A percentile compares a stretch with the other conserved stretches of the same genome.
phyloP scores from a whole-genome alignment of 2,329 filamentous ascomycete genomes.

The Aureobasidium subglaciale region DNA sequence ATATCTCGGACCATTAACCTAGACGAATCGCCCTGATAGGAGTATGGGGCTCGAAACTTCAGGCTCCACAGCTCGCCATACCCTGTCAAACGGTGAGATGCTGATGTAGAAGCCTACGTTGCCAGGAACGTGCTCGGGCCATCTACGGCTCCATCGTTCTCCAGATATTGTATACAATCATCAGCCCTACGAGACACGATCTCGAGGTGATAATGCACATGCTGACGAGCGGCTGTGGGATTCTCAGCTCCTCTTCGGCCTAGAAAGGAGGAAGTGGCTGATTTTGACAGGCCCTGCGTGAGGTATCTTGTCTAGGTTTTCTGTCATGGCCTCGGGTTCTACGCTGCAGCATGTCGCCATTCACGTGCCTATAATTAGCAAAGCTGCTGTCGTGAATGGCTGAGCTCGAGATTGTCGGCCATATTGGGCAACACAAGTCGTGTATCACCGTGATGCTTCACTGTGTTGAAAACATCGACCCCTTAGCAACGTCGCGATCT shows the following conservation, averaged over 20 bases:
- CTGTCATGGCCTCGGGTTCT: not conserved
- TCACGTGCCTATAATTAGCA: too few relatives aligned
- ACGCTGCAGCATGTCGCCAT: too few relatives aligned
- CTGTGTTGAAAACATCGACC: too few relatives aligned
- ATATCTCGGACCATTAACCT: slow-evolving; percentile 1
- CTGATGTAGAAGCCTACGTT: not conserved
- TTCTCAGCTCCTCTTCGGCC: not conserved
- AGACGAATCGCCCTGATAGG: not conserved
- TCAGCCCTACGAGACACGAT: not conserved
- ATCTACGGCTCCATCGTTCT: not conserved
- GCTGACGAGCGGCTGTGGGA: not conserved
- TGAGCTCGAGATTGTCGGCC: too few relatives aligned
- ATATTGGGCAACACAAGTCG: too few relatives aligned
- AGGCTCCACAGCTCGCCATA: not conserved
- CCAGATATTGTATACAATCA: not conserved
- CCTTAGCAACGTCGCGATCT: too few relatives aligned
- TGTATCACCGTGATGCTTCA: too few relatives aligned
- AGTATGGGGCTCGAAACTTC: not conserved
- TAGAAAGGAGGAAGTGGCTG: not conserved
- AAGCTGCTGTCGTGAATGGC: too few relatives aligned
- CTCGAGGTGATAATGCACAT: not conserved
- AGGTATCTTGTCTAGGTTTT: not conserved
- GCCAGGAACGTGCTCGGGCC: not conserved
- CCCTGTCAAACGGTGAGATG: not conserved
- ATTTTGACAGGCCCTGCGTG: not conserved